These are phyloP conservation scores for Cutaneotrichosporon sp. DNA, from an alignment of 1,284 basidiomycete species.

Conservation along the genomic window DNA sequence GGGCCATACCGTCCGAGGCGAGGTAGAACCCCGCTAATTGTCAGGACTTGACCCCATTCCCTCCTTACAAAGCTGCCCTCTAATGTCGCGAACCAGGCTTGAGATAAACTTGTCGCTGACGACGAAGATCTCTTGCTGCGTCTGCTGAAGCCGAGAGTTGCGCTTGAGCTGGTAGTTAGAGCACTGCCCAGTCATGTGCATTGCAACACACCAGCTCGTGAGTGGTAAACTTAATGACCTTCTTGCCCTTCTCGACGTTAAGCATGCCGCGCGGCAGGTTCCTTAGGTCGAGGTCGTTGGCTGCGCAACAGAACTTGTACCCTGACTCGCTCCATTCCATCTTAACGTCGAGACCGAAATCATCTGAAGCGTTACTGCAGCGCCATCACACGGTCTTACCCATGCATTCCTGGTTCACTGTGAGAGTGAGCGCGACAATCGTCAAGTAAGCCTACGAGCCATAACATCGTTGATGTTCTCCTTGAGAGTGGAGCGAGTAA, in stretches of 20 bases:
- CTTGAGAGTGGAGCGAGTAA: conserved; percentile 84
- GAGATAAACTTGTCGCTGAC: conserved; percentile 76
- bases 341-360: not conserved
- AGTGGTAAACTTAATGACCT: conserved; percentile 58
- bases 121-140: conserved; percentile 55
- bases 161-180: conserved; percentile 25
- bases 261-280: conserved; percentile 6
- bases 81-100: conserved; percentile 61
- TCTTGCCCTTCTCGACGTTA: conserved; percentile 12
- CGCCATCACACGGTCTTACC: too few species aligned
- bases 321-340: conserved; percentile 16
- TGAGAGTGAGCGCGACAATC: too few species aligned
- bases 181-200: not conserved
- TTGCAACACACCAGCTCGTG: conserved; percentile 62
- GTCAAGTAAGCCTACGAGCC: conserved; percentile 17
- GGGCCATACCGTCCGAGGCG: conserved; percentile 81
- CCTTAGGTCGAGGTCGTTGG: conserved; percentile 1
- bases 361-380: too few species aligned
- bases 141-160: conserved; percentile 31
- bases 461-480: conserved; percentile 80
- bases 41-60: not conserved
- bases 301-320: conserved; percentile 4
- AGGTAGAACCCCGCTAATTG: conserved; percentile 64
- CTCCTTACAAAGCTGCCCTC: conserved; percentile 56
- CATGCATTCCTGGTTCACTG: too few species aligned